Evolutionary conservation across 139 green algal species (phyloP).

Genomic region (Micractinium conductrix): DNA sequence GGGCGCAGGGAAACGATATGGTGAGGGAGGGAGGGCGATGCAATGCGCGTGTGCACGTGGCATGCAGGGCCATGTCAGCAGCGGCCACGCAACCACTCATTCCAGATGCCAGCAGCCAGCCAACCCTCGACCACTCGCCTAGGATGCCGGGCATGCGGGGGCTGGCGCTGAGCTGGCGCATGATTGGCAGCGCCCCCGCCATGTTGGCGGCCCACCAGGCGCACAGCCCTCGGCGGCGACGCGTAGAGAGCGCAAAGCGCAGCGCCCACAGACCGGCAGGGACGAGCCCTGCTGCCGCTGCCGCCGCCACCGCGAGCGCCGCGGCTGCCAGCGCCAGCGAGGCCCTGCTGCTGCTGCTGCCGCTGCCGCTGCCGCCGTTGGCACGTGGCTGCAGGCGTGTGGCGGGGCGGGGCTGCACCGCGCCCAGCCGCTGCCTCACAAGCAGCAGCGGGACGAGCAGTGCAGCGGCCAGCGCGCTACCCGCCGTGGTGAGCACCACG

Average conservation of each 20-base stretch:
- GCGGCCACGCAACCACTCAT: not conserved
- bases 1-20: too few species aligned
- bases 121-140: not conserved
- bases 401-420: not conserved
- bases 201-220: conserved; percentile 66
- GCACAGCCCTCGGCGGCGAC: conserved; percentile 48
- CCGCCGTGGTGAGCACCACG: not conserved
- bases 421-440: not conserved
- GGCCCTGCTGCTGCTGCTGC: not conserved
- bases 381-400: not conserved
- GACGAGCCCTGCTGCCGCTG: not conserved
- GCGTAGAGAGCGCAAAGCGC: conserved; percentile 25
- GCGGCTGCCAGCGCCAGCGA: not conserved
- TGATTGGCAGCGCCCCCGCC: conserved; percentile 54
- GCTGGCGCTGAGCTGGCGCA: conserved; percentile 42
- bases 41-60: too few species aligned
- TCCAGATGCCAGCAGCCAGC: not conserved
- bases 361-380: not conserved
- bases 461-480: conserved; percentile 4
- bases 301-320: not conserved
- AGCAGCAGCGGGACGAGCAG: conserved; percentile 1
- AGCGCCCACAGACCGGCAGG: conserved; percentile 39
- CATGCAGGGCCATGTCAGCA: not conserved
- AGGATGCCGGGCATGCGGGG: conserved; percentile 43
- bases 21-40: too few species aligned